Conservation (phyloP, 306 rosid genomes). For the Quercus cerris region DNA sequence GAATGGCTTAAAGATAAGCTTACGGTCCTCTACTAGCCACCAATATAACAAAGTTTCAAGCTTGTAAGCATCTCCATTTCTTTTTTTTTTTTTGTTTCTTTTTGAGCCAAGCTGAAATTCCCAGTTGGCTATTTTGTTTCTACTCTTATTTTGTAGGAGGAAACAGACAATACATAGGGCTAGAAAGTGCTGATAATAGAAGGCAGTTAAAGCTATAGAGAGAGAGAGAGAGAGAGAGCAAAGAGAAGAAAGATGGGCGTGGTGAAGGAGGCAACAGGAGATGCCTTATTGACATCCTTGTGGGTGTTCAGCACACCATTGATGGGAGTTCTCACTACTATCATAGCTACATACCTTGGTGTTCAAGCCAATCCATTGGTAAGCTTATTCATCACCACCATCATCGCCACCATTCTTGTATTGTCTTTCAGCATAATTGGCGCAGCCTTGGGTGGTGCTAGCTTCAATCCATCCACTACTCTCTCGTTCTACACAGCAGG, state of each 20-base stretch:
- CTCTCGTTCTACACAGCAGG: constrained; percentile 39
- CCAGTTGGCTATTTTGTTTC: not conserved
- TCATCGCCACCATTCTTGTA: constrained; percentile 19
- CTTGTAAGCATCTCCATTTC: not conserved
- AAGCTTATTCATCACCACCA: constrained; percentile 41
- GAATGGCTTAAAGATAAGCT: not conserved
- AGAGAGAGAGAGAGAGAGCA: too few species aligned
- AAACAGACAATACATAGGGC: not conserved
- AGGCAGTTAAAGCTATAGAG: not conserved
- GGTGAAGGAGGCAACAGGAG: constrained; percentile 35
- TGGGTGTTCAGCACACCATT: constrained; percentile 43
- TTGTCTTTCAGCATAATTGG: constrained; percentile 27
- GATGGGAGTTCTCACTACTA: constrained; percentile 26
- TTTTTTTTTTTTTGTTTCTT: not conserved
- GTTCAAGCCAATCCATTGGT: constrained; percentile 26
- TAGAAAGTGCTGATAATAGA: not conserved
- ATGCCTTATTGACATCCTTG: constrained; percentile 44
- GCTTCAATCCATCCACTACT: constrained; percentile 46
- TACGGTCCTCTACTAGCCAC: not conserved
- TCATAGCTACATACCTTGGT: constrained; percentile 29
- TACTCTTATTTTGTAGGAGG: not conserved
- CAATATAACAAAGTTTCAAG: not conserved
- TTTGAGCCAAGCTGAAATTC: not conserved
- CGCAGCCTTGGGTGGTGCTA: constrained; percentile 43
- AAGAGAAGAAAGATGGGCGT: constrained; percentile 26